Conservation (phyloP, 805 yeast genomes). For the Cyberlindnera suaveolens region DNA sequence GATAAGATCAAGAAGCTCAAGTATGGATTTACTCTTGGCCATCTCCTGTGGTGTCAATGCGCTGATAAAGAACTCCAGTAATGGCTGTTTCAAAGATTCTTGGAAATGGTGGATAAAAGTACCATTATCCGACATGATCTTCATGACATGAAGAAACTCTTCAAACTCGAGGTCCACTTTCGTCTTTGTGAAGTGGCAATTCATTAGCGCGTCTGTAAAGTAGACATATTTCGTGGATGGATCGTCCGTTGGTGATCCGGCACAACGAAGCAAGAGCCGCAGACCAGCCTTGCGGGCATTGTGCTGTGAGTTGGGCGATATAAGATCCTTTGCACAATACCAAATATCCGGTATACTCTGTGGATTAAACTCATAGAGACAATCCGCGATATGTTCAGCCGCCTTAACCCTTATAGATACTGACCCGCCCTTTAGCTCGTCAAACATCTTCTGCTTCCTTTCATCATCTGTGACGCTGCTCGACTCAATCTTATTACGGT, state of each 20-base stretch:
- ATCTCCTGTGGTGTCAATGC: slow-evolving; percentile 28
- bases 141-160: slow-evolving; percentile 41
- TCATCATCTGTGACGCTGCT: slow-evolving; percentile 39
- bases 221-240: slow-evolving; percentile 46
- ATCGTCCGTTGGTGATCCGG: slow-evolving; percentile 40
- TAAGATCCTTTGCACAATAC: slow-evolving; percentile 56
- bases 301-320: slow-evolving; percentile 30
- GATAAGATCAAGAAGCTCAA: slow-evolving; percentile 31
- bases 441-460: slow-evolving; percentile 32
- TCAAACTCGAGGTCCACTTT: slow-evolving; percentile 45
- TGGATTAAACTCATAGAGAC: slow-evolving; percentile 45
- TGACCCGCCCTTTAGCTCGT: slow-evolving; percentile 33
- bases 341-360: slow-evolving; percentile 68
- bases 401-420: slow-evolving; percentile 39
- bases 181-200: slow-evolving; percentile 30
- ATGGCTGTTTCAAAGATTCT: slow-evolving; percentile 35
- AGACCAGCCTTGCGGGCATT: slow-evolving; percentile 43
- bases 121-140: slow-evolving; percentile 45
- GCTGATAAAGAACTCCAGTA: slow-evolving; percentile 29
- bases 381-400: slow-evolving; percentile 42
- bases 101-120: slow-evolving; percentile 45
- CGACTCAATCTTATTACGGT: slow-evolving; percentile 31
- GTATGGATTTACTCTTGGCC: slow-evolving; percentile 14
- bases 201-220: slow-evolving; percentile 50
- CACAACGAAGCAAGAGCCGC: slow-evolving; percentile 48